Evolutionary conservation across 2,329 filamentous ascomycete genomes (phyloP), one percentile per base, ranked within the genome.

Genomic region (Hypoxylon sp.): DNA sequence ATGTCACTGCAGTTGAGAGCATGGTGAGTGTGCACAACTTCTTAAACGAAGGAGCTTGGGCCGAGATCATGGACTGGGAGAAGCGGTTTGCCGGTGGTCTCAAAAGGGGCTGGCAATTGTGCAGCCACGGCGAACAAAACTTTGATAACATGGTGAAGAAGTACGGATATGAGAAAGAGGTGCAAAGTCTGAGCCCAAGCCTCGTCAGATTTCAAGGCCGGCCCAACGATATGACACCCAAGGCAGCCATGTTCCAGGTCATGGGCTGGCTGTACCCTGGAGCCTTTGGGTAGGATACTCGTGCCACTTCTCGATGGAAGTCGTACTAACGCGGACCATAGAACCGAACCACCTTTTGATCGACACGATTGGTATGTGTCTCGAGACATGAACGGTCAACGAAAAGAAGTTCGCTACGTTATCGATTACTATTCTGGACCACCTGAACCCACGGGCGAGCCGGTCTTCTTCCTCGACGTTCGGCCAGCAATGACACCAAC

Each of bases 21-120:
- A 99, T 99, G 96, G 96, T 99, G 4, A 91, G 93, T 0, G 93
- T 98, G 9, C 96, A 99, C 83, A 99, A 99, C 80, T 98, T 97
- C 75, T 80, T 99, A 63, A 99, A 99, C 78, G 96, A 99, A 78
- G 96, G 96, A 69, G 96, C 96, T 6, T 99, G 96, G 96, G 86
- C 87, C 16, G 96, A 99, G 83, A 97, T 99, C 75, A 86, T 96
- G 70, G 91, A 91, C 42, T 98, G 95, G 95, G 96, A 99, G 83
- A 86, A 89, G 59, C 88, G 94, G 55, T 99, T 98, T 76, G 84
- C 87, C 18, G 84, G 85, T 32, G 96, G 96, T 0, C 78, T 97
- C 22, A 81, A 79, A 64, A 84, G 86, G 48, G 93, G 91, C 40
- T 95, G 91, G 89, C 83, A 88, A 69, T 85, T 90, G 62, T 96